These are phyloP conservation scores for Capsicum chinense DNA, from an alignment of 257 asterid species.

Conservation along the genomic window DNA sequence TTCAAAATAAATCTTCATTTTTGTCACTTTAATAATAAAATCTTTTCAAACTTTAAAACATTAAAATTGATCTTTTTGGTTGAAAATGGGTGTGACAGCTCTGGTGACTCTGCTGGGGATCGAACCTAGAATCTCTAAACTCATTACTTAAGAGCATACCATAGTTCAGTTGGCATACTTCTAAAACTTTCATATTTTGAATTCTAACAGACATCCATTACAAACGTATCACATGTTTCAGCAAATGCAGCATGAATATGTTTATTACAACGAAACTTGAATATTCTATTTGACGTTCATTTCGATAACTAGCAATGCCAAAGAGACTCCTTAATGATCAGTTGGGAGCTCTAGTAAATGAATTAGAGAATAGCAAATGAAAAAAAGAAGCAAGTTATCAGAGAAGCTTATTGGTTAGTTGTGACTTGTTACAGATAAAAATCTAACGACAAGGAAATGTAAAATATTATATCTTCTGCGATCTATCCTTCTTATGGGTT, in stretches of 20 bases:
- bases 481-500: conserved; percentile 1
- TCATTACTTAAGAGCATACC: neutral
- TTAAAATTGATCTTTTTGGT: no score
- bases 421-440: conserved; percentile 22
- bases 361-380: neutral
- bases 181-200: conserved; percentile 8
- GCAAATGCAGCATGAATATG: conserved; percentile 8
- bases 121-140: neutral
- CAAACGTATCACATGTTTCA: neutral
- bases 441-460: neutral
- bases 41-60: no score
- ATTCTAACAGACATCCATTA: conserved; percentile 18
- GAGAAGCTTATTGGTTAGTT: neutral
- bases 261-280: neutral
- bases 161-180: neutral
- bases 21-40: no score
- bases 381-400: conserved; percentile 19
- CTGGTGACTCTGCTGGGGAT: no score
- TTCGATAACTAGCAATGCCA: conserved; percentile 3
- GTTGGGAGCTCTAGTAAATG: neutral
- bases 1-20: no score
- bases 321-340: conserved; percentile 1
- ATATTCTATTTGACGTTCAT: neutral
- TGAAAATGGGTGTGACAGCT: no score
- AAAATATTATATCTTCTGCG: neutral